Evolutionary conservation across 2,329 filamentous ascomycete species (phyloP).

Genomic region (Zymoseptoria brevis): DNA sequence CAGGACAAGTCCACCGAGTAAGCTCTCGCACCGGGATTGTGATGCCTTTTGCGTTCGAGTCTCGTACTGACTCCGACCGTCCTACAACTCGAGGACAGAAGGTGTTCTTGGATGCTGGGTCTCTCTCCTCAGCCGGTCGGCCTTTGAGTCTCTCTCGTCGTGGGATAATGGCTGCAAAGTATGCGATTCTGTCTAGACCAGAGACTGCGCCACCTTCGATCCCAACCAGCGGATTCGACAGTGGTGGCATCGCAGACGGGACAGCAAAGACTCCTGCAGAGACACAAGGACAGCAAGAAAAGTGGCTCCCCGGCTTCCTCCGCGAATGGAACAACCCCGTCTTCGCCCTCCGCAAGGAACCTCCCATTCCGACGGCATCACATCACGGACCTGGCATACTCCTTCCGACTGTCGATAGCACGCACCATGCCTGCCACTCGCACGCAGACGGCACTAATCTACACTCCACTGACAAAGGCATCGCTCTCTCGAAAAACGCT

Average conservation of each 20-base stretch:
- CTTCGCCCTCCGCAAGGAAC: slow-evolving; percentile 46
- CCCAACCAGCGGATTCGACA: too few relatives aligned
- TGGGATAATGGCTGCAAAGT: not conserved
- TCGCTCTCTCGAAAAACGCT: slow-evolving; percentile 52
- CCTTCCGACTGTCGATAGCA: slow-evolving; percentile 3
- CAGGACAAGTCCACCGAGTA: slow-evolving; percentile 44
- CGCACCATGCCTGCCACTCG: slow-evolving; percentile 5
- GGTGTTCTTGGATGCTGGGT: not conserved
- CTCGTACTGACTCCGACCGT: not conserved
- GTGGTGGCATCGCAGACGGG: not conserved
- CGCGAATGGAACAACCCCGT: slow-evolving; percentile 67
- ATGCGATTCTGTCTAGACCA: too few relatives aligned
- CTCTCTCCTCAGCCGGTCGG: slow-evolving; percentile 22
- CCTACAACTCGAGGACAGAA: not conserved
- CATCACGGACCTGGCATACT: slow-evolving; percentile 16
- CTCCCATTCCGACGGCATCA: slow-evolving; percentile 18
- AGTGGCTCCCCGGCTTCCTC: slow-evolving; percentile 56
- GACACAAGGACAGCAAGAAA: not conserved
- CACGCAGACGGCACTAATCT: slow-evolving; percentile 1
- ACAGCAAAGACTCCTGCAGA: not conserved
- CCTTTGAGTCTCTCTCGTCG: slow-evolving; percentile 29
- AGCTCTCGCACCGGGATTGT: slow-evolving; percentile 49
- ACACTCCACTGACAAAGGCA: slow-evolving; percentile 7
- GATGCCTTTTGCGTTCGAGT: slow-evolving; percentile 3
- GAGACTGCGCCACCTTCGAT: too few relatives aligned